Conservation (phyloP, 805 yeast species). For the Yamadazyma nakazawae region DNA sequence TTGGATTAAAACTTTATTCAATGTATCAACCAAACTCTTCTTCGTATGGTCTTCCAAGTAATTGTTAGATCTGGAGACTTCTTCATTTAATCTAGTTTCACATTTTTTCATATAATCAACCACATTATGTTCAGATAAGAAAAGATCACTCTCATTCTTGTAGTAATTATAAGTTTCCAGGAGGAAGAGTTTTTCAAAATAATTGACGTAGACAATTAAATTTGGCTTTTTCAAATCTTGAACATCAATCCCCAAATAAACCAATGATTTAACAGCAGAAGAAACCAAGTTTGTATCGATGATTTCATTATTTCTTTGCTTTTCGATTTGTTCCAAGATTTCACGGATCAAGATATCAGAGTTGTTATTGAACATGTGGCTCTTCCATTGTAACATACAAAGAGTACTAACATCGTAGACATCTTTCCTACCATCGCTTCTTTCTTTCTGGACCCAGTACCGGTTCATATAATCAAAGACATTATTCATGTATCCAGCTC, state of each 20-base stretch:
- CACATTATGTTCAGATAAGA: slow-evolving; percentile 70
- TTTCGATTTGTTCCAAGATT: slow-evolving; percentile 69
- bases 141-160: slow-evolving; percentile 61
- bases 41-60: slow-evolving; percentile 85
- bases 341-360: slow-evolving; percentile 60
- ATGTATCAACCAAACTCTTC: slow-evolving; percentile 67
- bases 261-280: slow-evolving; percentile 80
- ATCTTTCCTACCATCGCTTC: slow-evolving; percentile 88
- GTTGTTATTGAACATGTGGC: slow-evolving; percentile 70
- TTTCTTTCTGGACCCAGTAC: slow-evolving; percentile 95
- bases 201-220: slow-evolving; percentile 72
- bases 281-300: slow-evolving; percentile 66
- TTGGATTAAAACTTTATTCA: slow-evolving; percentile 73
- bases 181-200: slow-evolving; percentile 76
- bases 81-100: slow-evolving; percentile 77
- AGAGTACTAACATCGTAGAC: slow-evolving; percentile 89
- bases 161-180: slow-evolving; percentile 67
- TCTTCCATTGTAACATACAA: slow-evolving; percentile 85
- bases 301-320: slow-evolving; percentile 75
- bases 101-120: slow-evolving; percentile 90
- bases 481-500: slow-evolving; percentile 88
- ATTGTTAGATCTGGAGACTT: slow-evolving; percentile 70
- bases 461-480: slow-evolving; percentile 94
- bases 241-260: slow-evolving; percentile 83
- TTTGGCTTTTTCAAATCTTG: slow-evolving; percentile 86